Conservation (phyloP, 345 rosid genomes). For the Eucalyptus pauciflora region DNA sequence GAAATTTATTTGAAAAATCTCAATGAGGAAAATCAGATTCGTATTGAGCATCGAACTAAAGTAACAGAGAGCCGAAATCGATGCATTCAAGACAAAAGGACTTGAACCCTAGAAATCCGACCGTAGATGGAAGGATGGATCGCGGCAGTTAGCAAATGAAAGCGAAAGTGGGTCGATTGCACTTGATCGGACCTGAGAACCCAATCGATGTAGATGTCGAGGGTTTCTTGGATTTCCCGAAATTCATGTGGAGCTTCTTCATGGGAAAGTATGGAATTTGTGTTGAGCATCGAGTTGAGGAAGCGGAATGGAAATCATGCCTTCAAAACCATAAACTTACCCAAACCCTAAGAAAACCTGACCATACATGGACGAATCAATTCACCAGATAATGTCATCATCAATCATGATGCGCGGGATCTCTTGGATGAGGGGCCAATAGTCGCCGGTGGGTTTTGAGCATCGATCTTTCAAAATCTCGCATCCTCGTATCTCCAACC, state of each 20-base stretch:
- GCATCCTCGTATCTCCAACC: rapidly evolving
- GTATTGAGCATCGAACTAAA: background rate
- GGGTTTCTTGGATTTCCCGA: background rate
- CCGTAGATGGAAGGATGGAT: background rate
- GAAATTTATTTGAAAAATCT: background rate
- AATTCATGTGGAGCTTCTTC: background rate
- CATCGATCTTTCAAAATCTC: background rate
- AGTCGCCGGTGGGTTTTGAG: background rate
- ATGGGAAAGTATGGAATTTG: background rate
- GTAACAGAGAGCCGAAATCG: background rate
- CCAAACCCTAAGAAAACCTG: background rate
- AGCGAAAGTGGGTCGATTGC: background rate
- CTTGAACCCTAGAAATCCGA: background rate
- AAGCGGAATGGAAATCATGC: background rate
- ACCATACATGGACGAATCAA: background rate
- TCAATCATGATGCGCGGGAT: rapidly evolving
- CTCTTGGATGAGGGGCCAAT: background rate
- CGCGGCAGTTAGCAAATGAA: background rate
- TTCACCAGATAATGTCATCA: background rate
- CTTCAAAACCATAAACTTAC: background rate
- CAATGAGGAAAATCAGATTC: background rate
- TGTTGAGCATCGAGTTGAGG: background rate
- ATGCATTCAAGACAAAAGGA: background rate
- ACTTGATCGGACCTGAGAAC: background rate
- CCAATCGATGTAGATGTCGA: background rate